Conservation (phyloP, 345 rosid genomes). For the Populus deltoides region DNA sequence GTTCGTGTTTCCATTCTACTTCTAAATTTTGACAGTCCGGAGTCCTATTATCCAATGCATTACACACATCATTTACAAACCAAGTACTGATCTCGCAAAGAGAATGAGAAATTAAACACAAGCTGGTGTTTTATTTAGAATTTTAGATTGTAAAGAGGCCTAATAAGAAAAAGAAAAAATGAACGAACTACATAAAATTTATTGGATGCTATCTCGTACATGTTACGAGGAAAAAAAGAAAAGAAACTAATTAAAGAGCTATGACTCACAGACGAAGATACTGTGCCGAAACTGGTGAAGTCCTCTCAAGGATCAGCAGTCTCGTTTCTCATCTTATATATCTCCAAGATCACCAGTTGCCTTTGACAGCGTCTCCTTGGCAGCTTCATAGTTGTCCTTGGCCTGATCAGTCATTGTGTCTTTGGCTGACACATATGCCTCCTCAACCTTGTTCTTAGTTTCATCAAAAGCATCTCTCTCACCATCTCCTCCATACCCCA, state of each 20-base stretch:
- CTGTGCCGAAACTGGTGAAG: background rate
- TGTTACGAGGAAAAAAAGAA: background rate
- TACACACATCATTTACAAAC: background rate
- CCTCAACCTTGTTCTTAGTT: slow-evolving; percentile 33
- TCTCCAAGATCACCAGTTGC: slow-evolving; percentile 45
- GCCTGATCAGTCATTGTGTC: slow-evolving; percentile 23
- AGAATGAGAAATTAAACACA: background rate
- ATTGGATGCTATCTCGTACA: background rate
- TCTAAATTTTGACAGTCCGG: too few relatives aligned
- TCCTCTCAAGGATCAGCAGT: slow-evolving; percentile 23
- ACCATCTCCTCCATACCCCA: background rate
- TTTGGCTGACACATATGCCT: slow-evolving; percentile 42
- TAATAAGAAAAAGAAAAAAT: background rate
- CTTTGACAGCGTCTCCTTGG: slow-evolving; percentile 49
- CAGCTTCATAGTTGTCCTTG: slow-evolving; percentile 38
- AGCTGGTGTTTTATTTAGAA: background rate
- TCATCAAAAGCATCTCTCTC: slow-evolving; percentile 15
- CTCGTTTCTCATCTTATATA: slow-evolving; percentile 23
- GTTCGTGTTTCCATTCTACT: too few relatives aligned
- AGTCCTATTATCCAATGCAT: background rate
- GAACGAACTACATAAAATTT: background rate
- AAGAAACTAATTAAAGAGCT: background rate
- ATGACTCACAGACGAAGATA: slow-evolving; percentile 17
- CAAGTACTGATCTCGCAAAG: background rate
- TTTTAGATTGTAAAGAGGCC: background rate